These are phyloP conservation scores for Raphanus raphanistrum DNA, from an alignment of 345 rosid species.

Conservation along the genomic window DNA sequence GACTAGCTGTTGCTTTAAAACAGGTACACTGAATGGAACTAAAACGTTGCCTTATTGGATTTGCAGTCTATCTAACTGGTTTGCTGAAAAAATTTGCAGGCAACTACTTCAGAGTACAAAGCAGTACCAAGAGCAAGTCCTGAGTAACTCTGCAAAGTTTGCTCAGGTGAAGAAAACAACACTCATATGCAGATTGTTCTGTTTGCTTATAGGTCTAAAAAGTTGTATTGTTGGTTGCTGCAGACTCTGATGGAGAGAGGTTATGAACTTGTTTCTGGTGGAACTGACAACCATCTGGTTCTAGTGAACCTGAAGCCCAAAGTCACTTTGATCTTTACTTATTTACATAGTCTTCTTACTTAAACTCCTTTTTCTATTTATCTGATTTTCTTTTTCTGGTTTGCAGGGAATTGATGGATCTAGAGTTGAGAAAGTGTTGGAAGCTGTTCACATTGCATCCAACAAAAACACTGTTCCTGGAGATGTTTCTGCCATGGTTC, in stretches of 20 bases:
- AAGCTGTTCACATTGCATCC: constrained; percentile 96
- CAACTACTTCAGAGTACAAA: constrained; percentile 88
- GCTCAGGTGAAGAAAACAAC: constrained; percentile 51
- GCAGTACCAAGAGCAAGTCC: constrained; percentile 98
- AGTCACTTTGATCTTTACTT: constrained; percentile 46
- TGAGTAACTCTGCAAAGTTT: constrained; percentile 77
- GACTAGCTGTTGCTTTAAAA: constrained; percentile 93
- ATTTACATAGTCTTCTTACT: not conserved
- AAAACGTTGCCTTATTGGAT: not conserved
- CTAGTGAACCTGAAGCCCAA: constrained; percentile 90
- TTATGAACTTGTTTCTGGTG: constrained; percentile 95
- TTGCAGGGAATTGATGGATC: constrained; percentile 92
- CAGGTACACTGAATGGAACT: constrained; percentile 49
- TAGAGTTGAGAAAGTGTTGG: constrained; percentile 95
- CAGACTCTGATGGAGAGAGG: constrained; percentile 73
- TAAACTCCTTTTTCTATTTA: not conserved
- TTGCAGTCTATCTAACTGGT: constrained; percentile 4
- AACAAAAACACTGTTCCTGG: constrained; percentile 99
- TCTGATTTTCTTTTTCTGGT: not conserved
- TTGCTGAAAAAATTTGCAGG: constrained; percentile 44
- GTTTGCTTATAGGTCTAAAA: not conserved
- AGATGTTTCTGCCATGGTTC: constrained; percentile 46
- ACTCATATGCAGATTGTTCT: not conserved
- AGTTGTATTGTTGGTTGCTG: constrained; percentile 32
- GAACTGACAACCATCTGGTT: constrained; percentile 96